These are phyloP conservation scores for Aspergillus sergii DNA, from an alignment of 2,329 filamentous ascomycete genomes.

Conservation along the genomic window DNA sequence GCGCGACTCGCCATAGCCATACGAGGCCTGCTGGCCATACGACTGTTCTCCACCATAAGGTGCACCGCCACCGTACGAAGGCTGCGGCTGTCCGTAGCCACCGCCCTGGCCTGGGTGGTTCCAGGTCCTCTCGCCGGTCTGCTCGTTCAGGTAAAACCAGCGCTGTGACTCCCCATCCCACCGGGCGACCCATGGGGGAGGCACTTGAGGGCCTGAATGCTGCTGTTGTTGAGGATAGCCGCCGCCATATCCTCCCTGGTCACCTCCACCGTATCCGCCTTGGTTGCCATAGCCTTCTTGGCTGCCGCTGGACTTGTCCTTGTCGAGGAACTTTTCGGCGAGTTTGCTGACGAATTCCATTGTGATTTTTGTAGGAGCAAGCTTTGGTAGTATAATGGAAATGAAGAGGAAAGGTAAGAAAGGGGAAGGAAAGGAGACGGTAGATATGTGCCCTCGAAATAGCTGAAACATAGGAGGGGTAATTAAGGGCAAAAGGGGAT, in stretches of 20 bases:
- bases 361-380: neutral
- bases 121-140: slow-evolving; percentile 48
- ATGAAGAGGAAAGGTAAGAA: neutral
- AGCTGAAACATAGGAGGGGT: slow-evolving; percentile 1
- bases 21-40: slow-evolving; percentile 8
- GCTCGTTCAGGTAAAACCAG: slow-evolving; percentile 51
- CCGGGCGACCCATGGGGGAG: slow-evolving; percentile 46
- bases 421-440: neutral
- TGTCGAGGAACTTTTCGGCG: slow-evolving; percentile 28
- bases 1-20: slow-evolving; percentile 4
- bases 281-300: slow-evolving; percentile 4
- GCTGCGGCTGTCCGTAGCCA: slow-evolving; percentile 1
- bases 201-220: neutral
- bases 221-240: neutral
- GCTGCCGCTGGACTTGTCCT: slow-evolving; percentile 9
- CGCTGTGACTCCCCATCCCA: slow-evolving; percentile 46
- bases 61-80: slow-evolving; percentile 23
- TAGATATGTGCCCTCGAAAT: neutral
- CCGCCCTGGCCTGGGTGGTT: slow-evolving; percentile 35
- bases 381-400: neutral
- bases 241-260: slow-evolving; percentile 8
- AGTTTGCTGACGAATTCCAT: slow-evolving; percentile 36
- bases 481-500: neutral
- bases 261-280: slow-evolving; percentile 13
- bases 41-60: slow-evolving; percentile 16